A percentile compares a stretch with the other conserved stretches of the same genome.
phyloP scores from a whole-genome alignment of 495 filamentous ascomycete genomes.

The Tuber melanosporum region DNA sequence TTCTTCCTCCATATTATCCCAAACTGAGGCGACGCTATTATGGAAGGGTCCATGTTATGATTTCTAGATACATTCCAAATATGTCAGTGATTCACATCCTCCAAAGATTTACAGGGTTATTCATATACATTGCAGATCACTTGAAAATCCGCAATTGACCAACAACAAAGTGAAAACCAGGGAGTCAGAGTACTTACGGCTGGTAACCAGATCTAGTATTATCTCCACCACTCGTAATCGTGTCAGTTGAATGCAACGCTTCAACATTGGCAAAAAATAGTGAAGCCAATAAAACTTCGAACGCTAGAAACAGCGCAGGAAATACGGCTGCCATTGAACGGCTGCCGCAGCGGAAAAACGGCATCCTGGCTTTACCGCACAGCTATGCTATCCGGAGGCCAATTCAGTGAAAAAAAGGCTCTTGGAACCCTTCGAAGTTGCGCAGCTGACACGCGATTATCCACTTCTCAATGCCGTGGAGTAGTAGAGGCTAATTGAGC shows the following conservation, averaged over 20 bases:
- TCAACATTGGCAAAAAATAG: conserved; percentile 18
- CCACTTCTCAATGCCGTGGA: neutral
- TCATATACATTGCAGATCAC: neutral
- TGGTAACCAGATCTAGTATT: conserved; percentile 48
- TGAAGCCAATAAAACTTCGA: conserved; percentile 13
- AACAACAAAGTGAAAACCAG: neutral
- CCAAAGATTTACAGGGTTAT: neutral
- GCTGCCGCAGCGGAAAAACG: conserved; percentile 8
- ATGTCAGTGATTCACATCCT: neutral
- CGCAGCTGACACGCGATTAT: neutral
- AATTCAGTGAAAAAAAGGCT: neutral
- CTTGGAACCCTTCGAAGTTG: neutral
- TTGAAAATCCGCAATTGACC: neutral
- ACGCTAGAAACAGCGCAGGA: conserved; percentile 2
- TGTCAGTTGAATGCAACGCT: conserved; percentile 45
- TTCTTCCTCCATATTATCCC: conserved; percentile 46
- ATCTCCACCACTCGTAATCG: conserved; percentile 48
- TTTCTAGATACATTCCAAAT: conserved; percentile 33
- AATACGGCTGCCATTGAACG: conserved; percentile 12
- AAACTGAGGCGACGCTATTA: conserved; percentile 45
- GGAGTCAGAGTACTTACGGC: conserved; percentile 39
- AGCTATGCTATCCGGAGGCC: neutral
- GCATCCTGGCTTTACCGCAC: conserved; percentile 1
- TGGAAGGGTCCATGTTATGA: conserved; percentile 49
- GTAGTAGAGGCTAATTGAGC: neutral